Percentiles rank a stretch among this genome's conserved stretches.
phyloP scores from a whole-genome alignment of 805 yeast genomes.

The Sugiyamaella marilandica region DNA sequence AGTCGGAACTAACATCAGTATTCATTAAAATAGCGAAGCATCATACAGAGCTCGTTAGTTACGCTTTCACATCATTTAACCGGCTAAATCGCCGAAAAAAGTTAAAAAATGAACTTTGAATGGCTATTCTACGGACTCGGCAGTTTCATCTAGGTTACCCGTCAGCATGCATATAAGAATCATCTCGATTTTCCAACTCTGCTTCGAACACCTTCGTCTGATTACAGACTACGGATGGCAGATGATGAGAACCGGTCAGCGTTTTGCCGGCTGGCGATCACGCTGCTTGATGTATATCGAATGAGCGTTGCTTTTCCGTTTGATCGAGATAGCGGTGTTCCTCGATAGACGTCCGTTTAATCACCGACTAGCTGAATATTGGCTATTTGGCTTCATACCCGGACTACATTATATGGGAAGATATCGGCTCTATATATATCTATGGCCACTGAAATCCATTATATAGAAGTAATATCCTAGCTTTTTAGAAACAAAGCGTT shows the following conservation, averaged over 20 bases:
- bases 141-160: background rate
- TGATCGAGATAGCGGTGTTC: background rate
- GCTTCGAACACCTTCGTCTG: background rate
- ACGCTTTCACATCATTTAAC: no score
- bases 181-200: background rate
- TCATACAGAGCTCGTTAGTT: no score
- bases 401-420: conserved; percentile 2
- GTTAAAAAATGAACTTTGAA: no score
- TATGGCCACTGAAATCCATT: no score
- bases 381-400: conserved; percentile 9
- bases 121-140: no score
- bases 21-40: no score
- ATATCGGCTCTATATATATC: no score
- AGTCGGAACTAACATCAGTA: no score
- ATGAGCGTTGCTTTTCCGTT: background rate
- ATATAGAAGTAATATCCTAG: no score
- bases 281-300: conserved; percentile 1
- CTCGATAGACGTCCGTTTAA: conserved; percentile 6
- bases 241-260: background rate
- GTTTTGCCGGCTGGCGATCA: background rate
- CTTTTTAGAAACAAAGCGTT: no score
- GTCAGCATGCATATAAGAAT: background rate
- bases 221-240: background rate
- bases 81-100: no score
- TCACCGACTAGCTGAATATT: conserved; percentile 7